Conservation (phyloP, 2,329 filamentous ascomycete genomes). For the Curvularia verruculosa region DNA sequence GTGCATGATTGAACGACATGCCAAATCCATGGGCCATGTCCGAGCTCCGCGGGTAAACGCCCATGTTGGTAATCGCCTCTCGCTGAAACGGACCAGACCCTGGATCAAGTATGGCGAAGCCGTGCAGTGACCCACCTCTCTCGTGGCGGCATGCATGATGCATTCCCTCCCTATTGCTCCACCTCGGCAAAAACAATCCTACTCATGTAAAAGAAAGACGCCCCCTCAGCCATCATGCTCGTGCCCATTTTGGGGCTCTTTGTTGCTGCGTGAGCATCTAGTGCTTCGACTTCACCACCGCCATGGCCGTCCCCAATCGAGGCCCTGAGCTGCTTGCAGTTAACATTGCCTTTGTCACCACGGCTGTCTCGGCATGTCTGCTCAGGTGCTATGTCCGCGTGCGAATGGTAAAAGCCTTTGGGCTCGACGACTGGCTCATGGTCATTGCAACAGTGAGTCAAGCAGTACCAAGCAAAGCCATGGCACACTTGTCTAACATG, state of each 20-base stretch:
- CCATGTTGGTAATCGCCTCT: slow-evolving; percentile 18
- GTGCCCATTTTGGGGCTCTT: slow-evolving; percentile 14
- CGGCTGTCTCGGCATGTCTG: slow-evolving; percentile 32
- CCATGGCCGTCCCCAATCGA: slow-evolving; percentile 41
- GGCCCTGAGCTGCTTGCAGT: slow-evolving; percentile 42
- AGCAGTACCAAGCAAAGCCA: not conserved
- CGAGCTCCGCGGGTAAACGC: slow-evolving; percentile 19
- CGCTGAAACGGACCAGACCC: slow-evolving; percentile 31
- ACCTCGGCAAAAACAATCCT: slow-evolving; percentile 5
- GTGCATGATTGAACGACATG: slow-evolving; percentile 17
- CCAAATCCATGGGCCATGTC: slow-evolving; percentile 4
- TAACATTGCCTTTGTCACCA: slow-evolving; percentile 36
- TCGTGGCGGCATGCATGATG: slow-evolving; percentile 25
- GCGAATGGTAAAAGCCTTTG: slow-evolving; percentile 45
- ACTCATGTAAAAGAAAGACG: slow-evolving; percentile 24
- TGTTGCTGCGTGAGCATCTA: slow-evolving; percentile 8
- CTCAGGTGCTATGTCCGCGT: slow-evolving; percentile 42
- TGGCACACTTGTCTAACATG: slow-evolving; percentile 2
- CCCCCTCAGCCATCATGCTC: slow-evolving; percentile 10
- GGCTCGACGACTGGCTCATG: slow-evolving; percentile 47
- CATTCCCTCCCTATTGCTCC: slow-evolving; percentile 22
- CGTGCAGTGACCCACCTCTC: slow-evolving; percentile 27
- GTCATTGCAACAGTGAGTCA: slow-evolving; percentile 36
- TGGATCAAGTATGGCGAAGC: slow-evolving; percentile 20
- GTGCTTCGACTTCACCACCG: slow-evolving; percentile 12